A percentile compares a stretch with the other conserved stretches of the same genome.
Evolutionary conservation across 257 asterid species (phyloP).

Genomic region (Cinchona pubescens): DNA sequence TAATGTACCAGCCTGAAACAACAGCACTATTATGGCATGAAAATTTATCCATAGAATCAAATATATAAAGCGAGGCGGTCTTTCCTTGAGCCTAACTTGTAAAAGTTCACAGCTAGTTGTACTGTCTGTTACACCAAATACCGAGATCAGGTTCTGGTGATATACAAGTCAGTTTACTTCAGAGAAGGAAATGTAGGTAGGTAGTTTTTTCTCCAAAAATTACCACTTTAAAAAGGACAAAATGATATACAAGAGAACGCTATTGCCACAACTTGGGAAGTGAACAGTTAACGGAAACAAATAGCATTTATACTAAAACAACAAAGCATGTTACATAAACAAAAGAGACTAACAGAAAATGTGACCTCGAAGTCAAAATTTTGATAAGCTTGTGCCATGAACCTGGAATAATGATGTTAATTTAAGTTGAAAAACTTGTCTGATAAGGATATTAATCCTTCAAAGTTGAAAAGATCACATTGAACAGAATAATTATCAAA

Average conservation of each 20-base stretch:
- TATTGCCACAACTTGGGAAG: constrained; percentile 1
- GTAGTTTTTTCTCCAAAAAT: not conserved
- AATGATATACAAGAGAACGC: not conserved
- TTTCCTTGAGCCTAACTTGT: not conserved
- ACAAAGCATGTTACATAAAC: not conserved
- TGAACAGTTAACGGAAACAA: not conserved
- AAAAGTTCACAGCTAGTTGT: not conserved
- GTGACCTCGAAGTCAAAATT: too few species aligned
- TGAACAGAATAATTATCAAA: not conserved
- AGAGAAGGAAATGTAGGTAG: not conserved
- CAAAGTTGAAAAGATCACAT: not conserved
- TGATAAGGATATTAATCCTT: not conserved
- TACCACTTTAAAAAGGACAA: too few species aligned
- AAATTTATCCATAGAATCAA: not conserved
- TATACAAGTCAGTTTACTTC: not conserved
- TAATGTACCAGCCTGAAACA: too few species aligned
- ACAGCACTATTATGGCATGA: not conserved
- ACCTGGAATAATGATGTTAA: not conserved
- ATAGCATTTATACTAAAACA: not conserved
- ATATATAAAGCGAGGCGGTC: not conserved
- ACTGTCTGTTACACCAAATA: not conserved
- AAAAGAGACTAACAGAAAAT: not conserved
- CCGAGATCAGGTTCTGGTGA: not conserved
- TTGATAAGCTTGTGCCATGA: not conserved
- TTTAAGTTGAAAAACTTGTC: not conserved